A percentile compares a stretch with the other conserved stretches of the same genome.
phyloP scores from a whole-genome alignment of 169 alveolate species.

The Eimeria acervulina region DNA sequence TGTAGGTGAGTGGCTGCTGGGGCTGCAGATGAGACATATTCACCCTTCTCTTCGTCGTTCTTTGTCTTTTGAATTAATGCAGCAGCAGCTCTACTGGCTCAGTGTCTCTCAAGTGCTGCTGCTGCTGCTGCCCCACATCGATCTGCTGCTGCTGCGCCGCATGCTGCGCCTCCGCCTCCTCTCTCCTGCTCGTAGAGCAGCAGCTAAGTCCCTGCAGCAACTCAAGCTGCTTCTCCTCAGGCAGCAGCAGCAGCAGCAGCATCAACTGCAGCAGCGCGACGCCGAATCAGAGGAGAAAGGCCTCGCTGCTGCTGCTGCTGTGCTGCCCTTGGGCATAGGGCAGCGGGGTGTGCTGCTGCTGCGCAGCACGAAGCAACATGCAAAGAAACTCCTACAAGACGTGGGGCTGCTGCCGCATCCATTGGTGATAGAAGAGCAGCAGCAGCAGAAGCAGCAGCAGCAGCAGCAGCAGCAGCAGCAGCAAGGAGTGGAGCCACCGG shows the following conservation, averaged over 20 bases:
- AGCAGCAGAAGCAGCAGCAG: constrained; percentile 11
- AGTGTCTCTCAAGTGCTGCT: constrained; percentile 62
- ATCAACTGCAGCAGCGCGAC: background rate
- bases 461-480: constrained; percentile 8
- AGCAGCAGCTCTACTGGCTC: constrained; percentile 79
- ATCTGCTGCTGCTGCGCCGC: constrained; percentile 63
- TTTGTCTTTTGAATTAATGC: constrained; percentile 62
- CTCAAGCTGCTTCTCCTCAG: background rate
- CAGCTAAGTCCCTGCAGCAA: background rate
- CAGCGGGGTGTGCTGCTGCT: constrained; percentile 24
- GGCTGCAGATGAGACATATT: constrained; percentile 56
- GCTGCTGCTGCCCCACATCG: constrained; percentile 61
- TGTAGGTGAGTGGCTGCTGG: constrained; percentile 67
- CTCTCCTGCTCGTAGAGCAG: constrained; percentile 19
- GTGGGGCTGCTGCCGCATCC: constrained; percentile 38
- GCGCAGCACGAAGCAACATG: constrained; percentile 13
- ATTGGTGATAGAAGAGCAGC: background rate
- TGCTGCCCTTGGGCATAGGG: background rate
- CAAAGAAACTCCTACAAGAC: background rate
- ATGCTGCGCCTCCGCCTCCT: constrained; percentile 21
- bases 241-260: constrained; percentile 26
- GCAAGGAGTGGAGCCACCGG: background rate
- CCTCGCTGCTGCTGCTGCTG: background rate
- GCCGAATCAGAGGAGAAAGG: background rate
- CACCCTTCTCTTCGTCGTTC: constrained; percentile 74